phyloP scores from a whole-genome alignment of 2,329 filamentous ascomycete species.

The Aspergillus aculeatus region DNA sequence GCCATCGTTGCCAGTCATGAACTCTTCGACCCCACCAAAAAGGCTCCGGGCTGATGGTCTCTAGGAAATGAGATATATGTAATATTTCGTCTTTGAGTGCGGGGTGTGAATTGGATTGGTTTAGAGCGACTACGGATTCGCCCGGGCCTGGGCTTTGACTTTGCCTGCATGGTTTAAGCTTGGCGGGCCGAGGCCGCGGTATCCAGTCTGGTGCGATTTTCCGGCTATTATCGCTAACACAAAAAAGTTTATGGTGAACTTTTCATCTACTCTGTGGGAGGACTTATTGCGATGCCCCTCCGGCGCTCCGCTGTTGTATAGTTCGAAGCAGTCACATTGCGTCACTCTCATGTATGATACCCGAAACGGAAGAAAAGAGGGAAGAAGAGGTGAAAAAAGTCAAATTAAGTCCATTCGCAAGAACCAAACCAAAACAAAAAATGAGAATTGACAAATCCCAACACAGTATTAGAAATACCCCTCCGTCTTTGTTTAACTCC shows the following conservation, averaged over 20 bases:
- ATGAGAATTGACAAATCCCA: conserved; percentile 10
- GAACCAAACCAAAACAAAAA: conserved; percentile 5
- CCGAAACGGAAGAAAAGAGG: no score
- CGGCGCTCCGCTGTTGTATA: background rate
- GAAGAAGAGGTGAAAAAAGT: no score
- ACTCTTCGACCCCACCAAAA: conserved; percentile 19
- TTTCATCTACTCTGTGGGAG: no score
- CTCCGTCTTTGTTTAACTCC: conserved; percentile 12
- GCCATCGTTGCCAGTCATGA: conserved; percentile 52
- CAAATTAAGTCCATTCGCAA: conserved; percentile 2
- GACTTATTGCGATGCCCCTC: no score
- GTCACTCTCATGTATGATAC: background rate
- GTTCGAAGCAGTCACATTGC: background rate
- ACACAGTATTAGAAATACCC: conserved; percentile 29
- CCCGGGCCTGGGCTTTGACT: background rate
- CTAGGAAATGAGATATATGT: background rate
- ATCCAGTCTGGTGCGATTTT: background rate
- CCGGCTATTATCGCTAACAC: background rate
- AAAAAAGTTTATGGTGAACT: background rate
- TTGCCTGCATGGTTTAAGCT: background rate
- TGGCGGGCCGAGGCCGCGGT: conserved; percentile 10
- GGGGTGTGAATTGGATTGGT: background rate
- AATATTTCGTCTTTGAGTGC: background rate
- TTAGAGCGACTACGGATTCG: background rate
- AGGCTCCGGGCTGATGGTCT: conserved; percentile 6